Evolutionary conservation across 768 basidiomycete species (phyloP), one percentile per base, ranked within the genome.

Genomic region (Hemileccinum rubropunctum): DNA sequence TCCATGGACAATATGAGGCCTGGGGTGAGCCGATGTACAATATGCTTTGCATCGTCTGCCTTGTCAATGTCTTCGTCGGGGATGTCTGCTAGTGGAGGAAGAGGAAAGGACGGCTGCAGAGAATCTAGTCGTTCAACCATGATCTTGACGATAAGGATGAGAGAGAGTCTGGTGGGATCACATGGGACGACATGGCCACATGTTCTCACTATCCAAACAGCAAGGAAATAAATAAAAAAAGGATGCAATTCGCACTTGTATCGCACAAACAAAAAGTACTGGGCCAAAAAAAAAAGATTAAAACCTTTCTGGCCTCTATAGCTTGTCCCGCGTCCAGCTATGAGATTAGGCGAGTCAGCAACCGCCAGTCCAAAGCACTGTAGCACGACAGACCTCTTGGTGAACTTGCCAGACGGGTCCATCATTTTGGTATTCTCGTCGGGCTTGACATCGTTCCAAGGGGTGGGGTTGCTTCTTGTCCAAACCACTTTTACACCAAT

Each of bases 371-470:
- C 26, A 47, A n/a, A 38, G 35, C 34, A 10, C 36, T 9, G 41
- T 1, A 43, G 50, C 27, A 47, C 13, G 21, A 59, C 46, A 46
- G 18, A 57, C 90, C 76, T 81, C 74, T 83, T 86, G 8, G 84
- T 77, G 58, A 91, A 90, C 58, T 81, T 84, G 64, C 86, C 83
- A 72, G 84, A 82, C 34, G 88, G 79, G 38, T 77, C 66, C 64
- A 82, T 60, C 52, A 92, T 38, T 71, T 92, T 92, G 46, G 79
- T 88, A 56, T 80, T 80, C 69, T 93, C 83, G 61, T 85, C 76
- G 34, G 77, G 83, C 65, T 88, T 77, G 64, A 93, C 78, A 49
- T 80, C 77, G 71, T 90, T 89, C 88, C 89, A 94, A n/a, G 92
- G 92, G 18, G 83, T 84, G 32, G 91, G 91, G 76, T 95, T 94